Base-by-base conservation (phyloP, 768 basidiomycete species). In the Gloeophyllum trabeum region DNA sequence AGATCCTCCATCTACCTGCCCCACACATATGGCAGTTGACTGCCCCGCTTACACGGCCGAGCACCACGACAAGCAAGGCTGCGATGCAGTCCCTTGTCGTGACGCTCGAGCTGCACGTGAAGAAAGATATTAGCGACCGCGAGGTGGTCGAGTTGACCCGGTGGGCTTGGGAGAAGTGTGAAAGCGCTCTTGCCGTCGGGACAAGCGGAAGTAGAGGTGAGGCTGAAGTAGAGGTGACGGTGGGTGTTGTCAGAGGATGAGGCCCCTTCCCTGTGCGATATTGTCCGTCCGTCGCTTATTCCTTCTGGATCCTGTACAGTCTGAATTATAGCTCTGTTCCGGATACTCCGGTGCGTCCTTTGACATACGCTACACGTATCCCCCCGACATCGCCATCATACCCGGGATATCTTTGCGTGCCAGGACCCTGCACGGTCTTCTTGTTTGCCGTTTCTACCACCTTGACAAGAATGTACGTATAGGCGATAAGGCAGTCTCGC, bases 11-110 rank as follows among this genome's bases (percentile, higher is more conserved):
- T 54, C 71, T 94, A 7, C 81, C 84, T 1, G 79, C 85, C 7
- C 89, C 88, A 1, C 87, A 90, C 48, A 78, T 93, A 42, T 93
- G 88, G 88, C 88, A 92, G 53, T 74, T 93, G 34, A 71, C 76
- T 19, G 10, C 36, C 20, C 28, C 28, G 28, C 28, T 32, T 16
- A 32, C 10, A 16, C 28, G 16, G 24, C 57, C 55, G 37, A 52
- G 28, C 34, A 39, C 32, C 37, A 43, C 10, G 54, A 51, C 13
- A 47, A 48, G 19, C 43, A 46, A 25, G 40, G 46, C 13, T 41
- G 32, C 28, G 21, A 28, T 10, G 50, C 61, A 68, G 18, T 51
- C 57, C n/a, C 65, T 89, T 45, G 71, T 94, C 12, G 77, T 88
- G 23, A 87, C 90, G 23, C 64, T 93, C 20, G 81, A 89, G 54